Base-by-base conservation (phyloP, 1,284 basidiomycete species). In the Naganishia sp. region DNA sequence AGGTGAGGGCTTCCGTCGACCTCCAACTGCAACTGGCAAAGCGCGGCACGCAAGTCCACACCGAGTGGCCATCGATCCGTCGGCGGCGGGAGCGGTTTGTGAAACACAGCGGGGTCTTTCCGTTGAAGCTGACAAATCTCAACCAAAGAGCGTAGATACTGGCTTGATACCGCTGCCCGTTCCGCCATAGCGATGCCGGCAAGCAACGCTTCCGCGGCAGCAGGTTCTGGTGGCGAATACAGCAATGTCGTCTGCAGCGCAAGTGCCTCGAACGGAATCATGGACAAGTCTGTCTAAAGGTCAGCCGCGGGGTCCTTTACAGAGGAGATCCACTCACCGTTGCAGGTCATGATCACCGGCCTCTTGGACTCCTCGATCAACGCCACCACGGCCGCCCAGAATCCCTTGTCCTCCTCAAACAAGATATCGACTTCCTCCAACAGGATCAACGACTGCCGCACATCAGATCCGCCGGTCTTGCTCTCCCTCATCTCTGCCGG, bases 351-450 rank as follows among this genome's bases (percentile, higher is more conserved):
- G 51, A 97, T 85, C 50, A 97, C 88, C 1, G 94, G 94, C 64
- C 94, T 82, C 71, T 85, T 86, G 71, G 90, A 92, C 32, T 89
- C 85, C 67, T 85, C 86, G 73, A 95, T 92, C 65, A 97, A 84
- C 60, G 85, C 83, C 2, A 89, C 82, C 46, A 96, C 84, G 6
- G 90, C 86, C 2, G 88, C 83, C 96, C 96, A 99, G 78, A 99
- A 99, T 47, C 89, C 90, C 47, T 82, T 83, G 76, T 98, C 95
- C 60, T 94, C 92, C 69, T 87, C 88, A 80, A 88, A 99, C 47
- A 98, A 81, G 45, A 98, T 85, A 77, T 99, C 96, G 9, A 92
- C 95, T 76, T 99, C 96, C 78, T 99, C 96, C n/a, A 99, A 81
- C 41, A 99, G 82, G 71, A 99, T 90, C 55, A 96, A 79, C 1